Evolutionary conservation across 2,329 filamentous ascomycete species (phyloP).

Genomic region (Trichocomaceae sp.): DNA sequence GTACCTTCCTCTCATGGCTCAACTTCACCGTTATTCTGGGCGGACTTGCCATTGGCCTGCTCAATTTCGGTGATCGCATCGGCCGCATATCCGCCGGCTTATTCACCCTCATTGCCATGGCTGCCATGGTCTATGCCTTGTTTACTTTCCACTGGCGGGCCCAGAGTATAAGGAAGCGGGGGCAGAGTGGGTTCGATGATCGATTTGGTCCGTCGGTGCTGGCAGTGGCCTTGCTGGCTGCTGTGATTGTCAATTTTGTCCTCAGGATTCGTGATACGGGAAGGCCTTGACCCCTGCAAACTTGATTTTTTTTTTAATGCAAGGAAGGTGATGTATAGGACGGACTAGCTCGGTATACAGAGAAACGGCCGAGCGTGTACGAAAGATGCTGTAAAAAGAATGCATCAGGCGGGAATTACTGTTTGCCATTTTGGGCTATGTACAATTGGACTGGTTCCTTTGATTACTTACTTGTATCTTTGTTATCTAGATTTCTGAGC

Average conservation of each 20-base stretch:
- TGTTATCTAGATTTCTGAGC: not conserved
- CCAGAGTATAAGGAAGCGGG: conserved; percentile 80
- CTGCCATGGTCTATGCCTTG: conserved; percentile 90
- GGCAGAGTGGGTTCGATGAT: conserved; percentile 95
- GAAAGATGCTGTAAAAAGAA: not conserved
- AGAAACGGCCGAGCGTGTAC: not conserved
- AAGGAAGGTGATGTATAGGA: not conserved
- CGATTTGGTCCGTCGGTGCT: conserved; percentile 87
- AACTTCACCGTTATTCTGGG: conserved; percentile 99
- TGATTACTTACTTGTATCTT: not conserved
- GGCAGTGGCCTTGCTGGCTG: conserved; percentile 75
- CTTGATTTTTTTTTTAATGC: not conserved
- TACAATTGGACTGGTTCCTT: not conserved
- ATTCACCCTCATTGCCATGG: conserved; percentile 91
- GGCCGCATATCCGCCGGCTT: conserved; percentile 90
- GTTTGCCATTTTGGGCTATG: not conserved
- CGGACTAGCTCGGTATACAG: not conserved
- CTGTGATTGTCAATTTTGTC: conserved; percentile 94
- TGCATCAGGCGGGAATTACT: not conserved
- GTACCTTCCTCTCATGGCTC: conserved; percentile 98
- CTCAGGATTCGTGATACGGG: conserved; percentile 48
- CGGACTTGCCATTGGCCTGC: conserved; percentile 88
- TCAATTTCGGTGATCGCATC: conserved; percentile 94
- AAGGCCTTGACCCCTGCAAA: no score
- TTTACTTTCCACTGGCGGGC: conserved; percentile 97